Percentiles rank a stretch among this genome's conserved stretches.
These are phyloP conservation scores for Aegilops tauschii DNA, from an alignment of 176 grass and related monocot genomes.

Conservation along the genomic window DNA sequence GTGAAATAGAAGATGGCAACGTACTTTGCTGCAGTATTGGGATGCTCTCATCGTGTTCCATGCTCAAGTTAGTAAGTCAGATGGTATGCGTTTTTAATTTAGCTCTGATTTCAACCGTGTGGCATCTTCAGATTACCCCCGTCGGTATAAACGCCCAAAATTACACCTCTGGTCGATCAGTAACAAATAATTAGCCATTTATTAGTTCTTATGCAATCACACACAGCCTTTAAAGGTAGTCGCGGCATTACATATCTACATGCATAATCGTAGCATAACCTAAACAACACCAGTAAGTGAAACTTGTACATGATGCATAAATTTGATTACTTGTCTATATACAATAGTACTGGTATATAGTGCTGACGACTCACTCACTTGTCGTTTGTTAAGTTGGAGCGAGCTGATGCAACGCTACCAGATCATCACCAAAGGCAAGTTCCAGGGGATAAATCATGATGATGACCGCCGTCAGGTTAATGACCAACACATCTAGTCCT, in stretches of 20 bases:
- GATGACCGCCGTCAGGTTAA: slow-evolving; percentile 17
- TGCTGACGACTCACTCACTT: neutral
- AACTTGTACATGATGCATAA: too few relatives aligned
- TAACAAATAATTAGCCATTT: neutral
- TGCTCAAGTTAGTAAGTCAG: neutral
- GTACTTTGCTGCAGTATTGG: too few relatives aligned
- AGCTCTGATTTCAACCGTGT: neutral
- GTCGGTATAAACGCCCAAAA: too few relatives aligned
- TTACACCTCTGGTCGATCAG: too few relatives aligned
- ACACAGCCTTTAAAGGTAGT: too few relatives aligned
- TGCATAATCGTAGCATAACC: too few relatives aligned
- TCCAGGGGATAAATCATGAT: neutral
- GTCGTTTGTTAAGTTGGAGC: slow-evolving; percentile 29
- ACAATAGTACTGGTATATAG: too few relatives aligned
- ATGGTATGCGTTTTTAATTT: neutral
- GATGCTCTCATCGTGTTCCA: too few relatives aligned
- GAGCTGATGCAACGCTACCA: slow-evolving; percentile 54
- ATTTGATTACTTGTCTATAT: too few relatives aligned
- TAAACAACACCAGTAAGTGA: too few relatives aligned
- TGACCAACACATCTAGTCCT: neutral
- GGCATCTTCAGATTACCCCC: neutral
- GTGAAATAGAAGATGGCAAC: too few relatives aligned
- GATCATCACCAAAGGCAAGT: slow-evolving; percentile 2
- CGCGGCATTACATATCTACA: too few relatives aligned
- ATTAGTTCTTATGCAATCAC: neutral